These are phyloP conservation scores for Alloteropsis semialata DNA, from an alignment of 176 grass and related monocot genomes.

Conservation along the genomic window DNA sequence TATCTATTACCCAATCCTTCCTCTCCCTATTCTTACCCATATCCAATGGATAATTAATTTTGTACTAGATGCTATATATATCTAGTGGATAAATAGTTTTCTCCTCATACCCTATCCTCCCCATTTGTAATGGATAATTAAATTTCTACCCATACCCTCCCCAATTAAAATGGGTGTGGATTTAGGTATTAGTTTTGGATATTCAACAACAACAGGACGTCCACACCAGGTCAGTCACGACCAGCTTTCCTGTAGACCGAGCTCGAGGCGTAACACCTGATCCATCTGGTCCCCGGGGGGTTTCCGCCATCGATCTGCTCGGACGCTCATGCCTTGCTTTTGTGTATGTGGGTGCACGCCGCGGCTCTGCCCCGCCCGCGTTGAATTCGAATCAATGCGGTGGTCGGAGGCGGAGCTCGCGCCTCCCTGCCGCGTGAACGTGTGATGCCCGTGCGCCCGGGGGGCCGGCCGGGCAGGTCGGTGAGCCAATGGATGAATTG, in stretches of 20 bases:
- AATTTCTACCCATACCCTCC: too few species aligned
- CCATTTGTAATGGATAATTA: too few species aligned
- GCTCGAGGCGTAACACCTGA: not conserved
- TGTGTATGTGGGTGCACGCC: not conserved
- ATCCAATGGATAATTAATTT: too few species aligned
- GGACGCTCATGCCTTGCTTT: not conserved
- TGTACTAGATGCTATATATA: too few species aligned
- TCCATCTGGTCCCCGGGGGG: not conserved
- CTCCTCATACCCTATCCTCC: too few species aligned
- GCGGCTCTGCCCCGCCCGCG: not conserved
- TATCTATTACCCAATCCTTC: too few species aligned
- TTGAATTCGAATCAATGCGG: slow-evolving; percentile 23
- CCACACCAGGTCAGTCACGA: too few species aligned
- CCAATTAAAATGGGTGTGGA: too few species aligned
- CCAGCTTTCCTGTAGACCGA: not conserved
- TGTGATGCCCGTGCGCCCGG: not conserved
- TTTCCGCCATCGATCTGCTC: not conserved
- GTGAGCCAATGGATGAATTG: not conserved
- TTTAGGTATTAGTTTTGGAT: too few species aligned
- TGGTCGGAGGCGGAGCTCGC: not conserved
- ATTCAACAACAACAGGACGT: too few species aligned
- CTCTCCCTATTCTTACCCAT: too few species aligned
- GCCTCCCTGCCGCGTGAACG: not conserved
- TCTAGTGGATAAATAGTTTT: too few species aligned
- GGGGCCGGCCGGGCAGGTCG: not conserved